phyloP scores from a whole-genome alignment of 2,329 filamentous ascomycete species.

The Trichoderma endophyticum region DNA sequence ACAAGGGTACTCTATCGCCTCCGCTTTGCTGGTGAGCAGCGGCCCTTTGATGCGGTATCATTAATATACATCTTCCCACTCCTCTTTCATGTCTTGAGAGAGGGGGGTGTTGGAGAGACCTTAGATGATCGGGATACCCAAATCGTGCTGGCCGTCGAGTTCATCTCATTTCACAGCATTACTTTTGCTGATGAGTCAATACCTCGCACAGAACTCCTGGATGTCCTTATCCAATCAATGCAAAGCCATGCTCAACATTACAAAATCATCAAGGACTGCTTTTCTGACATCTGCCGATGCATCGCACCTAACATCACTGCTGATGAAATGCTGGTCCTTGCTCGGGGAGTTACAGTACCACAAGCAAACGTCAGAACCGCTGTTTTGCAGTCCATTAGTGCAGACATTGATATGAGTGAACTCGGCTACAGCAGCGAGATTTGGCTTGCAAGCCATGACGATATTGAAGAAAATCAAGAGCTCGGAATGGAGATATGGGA shows the following conservation, averaged over 20 bases:
- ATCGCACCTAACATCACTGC: constrained; percentile 75
- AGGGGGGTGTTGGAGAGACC: constrained; percentile 70
- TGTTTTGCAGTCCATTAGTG: constrained; percentile 83
- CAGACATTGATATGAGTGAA: constrained; percentile 88
- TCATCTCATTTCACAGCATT: constrained; percentile 83
- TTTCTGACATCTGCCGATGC: constrained; percentile 80
- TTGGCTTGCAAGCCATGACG: constrained; percentile 90
- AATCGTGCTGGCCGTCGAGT: constrained; percentile 81
- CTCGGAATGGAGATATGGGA: constrained; percentile 90
- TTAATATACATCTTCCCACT: constrained; percentile 85
- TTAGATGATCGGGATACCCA: constrained; percentile 85
- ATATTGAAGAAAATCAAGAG: constrained; percentile 80
- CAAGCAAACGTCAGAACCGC: constrained; percentile 78
- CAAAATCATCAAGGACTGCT: constrained; percentile 89
- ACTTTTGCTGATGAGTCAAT: constrained; percentile 71
- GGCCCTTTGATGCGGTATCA: constrained; percentile 86
- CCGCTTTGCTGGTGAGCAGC: constrained; percentile 85
- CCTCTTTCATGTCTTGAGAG: constrained; percentile 71
- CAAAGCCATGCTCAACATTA: constrained; percentile 89
- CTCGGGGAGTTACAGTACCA: constrained; percentile 73
- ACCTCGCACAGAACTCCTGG: constrained; percentile 71
- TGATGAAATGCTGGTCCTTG: constrained; percentile 71
- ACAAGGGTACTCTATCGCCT: constrained; percentile 88
- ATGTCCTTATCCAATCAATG: constrained; percentile 75
- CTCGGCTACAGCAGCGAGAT: constrained; percentile 83